These are phyloP conservation scores for Puccinia triticina DNA, from an alignment of 1,284 basidiomycete genomes.

Conservation along the genomic window DNA sequence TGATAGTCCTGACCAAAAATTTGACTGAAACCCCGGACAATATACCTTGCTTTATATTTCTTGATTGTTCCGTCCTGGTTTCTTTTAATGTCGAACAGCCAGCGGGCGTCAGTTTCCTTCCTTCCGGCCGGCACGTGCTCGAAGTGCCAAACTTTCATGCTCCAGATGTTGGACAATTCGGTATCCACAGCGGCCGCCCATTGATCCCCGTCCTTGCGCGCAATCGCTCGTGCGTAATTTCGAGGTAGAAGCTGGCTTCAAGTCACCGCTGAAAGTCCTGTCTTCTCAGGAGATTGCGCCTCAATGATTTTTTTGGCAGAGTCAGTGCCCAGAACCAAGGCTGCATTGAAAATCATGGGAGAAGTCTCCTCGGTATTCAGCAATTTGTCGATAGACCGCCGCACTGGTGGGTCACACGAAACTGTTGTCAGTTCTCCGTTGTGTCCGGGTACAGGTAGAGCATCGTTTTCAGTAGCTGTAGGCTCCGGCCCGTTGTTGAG, in stretches of 20 bases:
- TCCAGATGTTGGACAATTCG: conserved; percentile 6
- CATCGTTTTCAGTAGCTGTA: background rate
- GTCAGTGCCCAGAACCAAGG: background rate
- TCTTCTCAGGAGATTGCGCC: background rate
- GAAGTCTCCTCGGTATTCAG: background rate
- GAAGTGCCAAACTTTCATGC: background rate
- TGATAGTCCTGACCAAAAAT: conserved; percentile 3
- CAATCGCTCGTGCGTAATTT: background rate
- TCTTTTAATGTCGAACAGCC: conserved; percentile 12
- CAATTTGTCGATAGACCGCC: background rate
- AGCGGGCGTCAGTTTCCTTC: background rate
- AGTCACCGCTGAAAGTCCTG: background rate
- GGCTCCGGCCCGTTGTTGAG: background rate
- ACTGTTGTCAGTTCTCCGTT: background rate
- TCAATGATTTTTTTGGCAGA: background rate
- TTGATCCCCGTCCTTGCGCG: background rate
- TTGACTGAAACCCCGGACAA: conserved; percentile 18
- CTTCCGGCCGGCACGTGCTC: background rate
- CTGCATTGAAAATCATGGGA: conserved; percentile 3
- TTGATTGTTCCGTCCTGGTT: conserved; percentile 5
- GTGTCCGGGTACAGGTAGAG: background rate
- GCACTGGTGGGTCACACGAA: background rate
- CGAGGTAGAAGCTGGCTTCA: background rate
- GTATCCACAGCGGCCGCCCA: background rate
- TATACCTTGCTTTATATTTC: conserved; percentile 29